These are phyloP conservation scores for Eucalyptus sp. DNA, from an alignment of 345 rosid genomes.

Conservation along the genomic window DNA sequence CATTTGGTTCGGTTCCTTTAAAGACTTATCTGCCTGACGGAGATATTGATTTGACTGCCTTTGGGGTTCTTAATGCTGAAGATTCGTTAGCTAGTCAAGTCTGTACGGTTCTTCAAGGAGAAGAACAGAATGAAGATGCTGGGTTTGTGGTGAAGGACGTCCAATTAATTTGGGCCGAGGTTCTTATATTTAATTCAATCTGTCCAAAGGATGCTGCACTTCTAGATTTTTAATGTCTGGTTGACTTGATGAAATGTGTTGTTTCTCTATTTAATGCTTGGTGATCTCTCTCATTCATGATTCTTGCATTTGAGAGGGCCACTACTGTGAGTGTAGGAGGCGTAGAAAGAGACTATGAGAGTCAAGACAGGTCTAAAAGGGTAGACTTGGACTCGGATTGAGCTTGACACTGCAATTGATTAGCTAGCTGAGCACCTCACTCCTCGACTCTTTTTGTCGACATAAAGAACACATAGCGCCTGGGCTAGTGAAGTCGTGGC, in stretches of 20 bases:
- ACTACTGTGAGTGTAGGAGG: neutral
- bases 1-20: conserved; percentile 91
- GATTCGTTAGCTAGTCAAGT: conserved; percentile 55
- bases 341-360: neutral
- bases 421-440: neutral
- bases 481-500: neutral
- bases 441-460: neutral
- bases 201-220: neutral
- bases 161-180: conserved; percentile 73
- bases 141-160: conserved; percentile 65
- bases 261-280: neutral
- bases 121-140: conserved; percentile 40
- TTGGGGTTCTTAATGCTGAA: conserved; percentile 43
- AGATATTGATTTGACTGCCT: conserved; percentile 84
- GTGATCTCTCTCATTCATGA: neutral
- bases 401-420: neutral
- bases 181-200: neutral
- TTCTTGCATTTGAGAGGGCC: neutral
- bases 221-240: neutral
- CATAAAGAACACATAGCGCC: neutral
- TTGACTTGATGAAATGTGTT: neutral
- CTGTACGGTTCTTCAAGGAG: conserved; percentile 55
- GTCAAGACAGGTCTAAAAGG: neutral
- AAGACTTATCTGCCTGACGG: conserved; percentile 98
- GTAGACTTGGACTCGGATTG: neutral